Evolutionary conservation across 2,329 filamentous ascomycete genomes (phyloP), one percentile per base, ranked within the genome.

Genomic region (Intubia oerlemansii): DNA sequence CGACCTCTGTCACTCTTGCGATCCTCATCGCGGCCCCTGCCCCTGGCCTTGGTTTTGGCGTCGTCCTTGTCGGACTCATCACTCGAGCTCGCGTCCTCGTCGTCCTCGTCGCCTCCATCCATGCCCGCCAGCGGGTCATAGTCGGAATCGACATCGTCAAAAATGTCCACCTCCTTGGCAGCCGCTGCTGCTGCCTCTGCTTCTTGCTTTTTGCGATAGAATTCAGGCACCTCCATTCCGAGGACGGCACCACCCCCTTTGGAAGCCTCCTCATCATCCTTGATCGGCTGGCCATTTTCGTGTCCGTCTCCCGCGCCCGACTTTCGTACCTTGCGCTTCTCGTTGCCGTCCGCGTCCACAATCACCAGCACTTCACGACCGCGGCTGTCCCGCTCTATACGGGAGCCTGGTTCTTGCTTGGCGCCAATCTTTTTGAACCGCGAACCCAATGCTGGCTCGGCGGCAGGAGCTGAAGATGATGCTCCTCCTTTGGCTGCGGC

Each of bases 361-460:
- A 71, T 66, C 27, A 75, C 71, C 34, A 74, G 50, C 9, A 74
- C 62, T 38, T 74, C 66, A 27, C 67, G 53, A 1, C 69, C 68
- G 38, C 59, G 69, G 33, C 52, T 55, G 40, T 74, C 68, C 12
- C 52, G 52, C 43, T 74, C 68, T 39, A 73, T 66, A 32, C 66
- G 58, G 7, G 61, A 61, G 5, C n/a, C n/a, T n/a, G n/a, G n/a
- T n/a, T n/a, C n/a, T n/a, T n/a, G n/a, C n/a, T 59, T 61, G 0
- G 62, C 54, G 2, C 67, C 66, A 30, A 77, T 68, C 48, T 70
- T 76, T 38, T 60, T 71, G 46, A 77, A 77, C 29, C 57, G 64
- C 10, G 59, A 52, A 1, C 68, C 65, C 6, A 77, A 45, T 3
- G 50, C 47, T 0, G 61, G 58, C 29, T 62, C 56, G 17, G 67